A percentile compares a stretch with the other conserved stretches of the same genome.
phyloP scores from a whole-genome alignment of 2,329 filamentous ascomycete genomes.

The Simplicillium aogashimaense region DNA sequence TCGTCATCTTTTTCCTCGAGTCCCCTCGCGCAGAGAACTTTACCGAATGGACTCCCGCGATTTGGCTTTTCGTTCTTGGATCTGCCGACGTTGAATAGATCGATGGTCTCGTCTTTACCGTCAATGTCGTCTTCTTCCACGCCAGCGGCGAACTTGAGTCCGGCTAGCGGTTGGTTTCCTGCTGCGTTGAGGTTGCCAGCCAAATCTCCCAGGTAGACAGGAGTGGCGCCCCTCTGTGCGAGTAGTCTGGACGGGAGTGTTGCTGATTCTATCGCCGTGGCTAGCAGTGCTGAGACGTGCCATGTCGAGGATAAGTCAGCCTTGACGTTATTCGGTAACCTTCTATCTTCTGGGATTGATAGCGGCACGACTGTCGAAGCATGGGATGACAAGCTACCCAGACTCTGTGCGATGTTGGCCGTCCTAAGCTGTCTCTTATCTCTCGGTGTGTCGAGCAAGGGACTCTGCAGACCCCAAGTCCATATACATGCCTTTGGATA shows the following conservation, averaged over 20 bases:
- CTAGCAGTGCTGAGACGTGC: slow-evolving; percentile 71
- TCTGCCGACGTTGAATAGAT: slow-evolving; percentile 16
- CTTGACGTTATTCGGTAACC: slow-evolving; percentile 45
- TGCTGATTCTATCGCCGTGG: slow-evolving; percentile 67
- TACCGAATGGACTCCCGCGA: slow-evolving; percentile 8
- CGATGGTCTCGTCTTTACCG: slow-evolving; percentile 18
- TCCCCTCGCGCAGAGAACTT: slow-evolving; percentile 3
- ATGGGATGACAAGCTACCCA: slow-evolving; percentile 58
- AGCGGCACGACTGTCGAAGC: slow-evolving; percentile 74
- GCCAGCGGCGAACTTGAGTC: slow-evolving; percentile 56
- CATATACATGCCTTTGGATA: slow-evolving; percentile 81
- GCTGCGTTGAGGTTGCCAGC: slow-evolving; percentile 60
- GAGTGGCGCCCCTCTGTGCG: slow-evolving; percentile 23
- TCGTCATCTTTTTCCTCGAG: slow-evolving; percentile 2
- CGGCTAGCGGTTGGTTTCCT: slow-evolving; percentile 71
- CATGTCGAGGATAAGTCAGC: slow-evolving; percentile 60
- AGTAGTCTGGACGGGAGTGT: slow-evolving; percentile 67
- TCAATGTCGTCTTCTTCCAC: slow-evolving; percentile 17
- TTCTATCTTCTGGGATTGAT: slow-evolving; percentile 46
- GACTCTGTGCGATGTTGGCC: slow-evolving; percentile 63
- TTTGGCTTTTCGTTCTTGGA: slow-evolving; percentile 2
- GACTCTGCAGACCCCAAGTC: slow-evolving; percentile 74
- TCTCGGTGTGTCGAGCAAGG: slow-evolving; percentile 38
- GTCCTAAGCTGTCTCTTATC: slow-evolving; percentile 46
- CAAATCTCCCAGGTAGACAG: slow-evolving; percentile 49